phyloP scores from a whole-genome alignment of 345 rosid species.

The Lepidium aucheri region DNA sequence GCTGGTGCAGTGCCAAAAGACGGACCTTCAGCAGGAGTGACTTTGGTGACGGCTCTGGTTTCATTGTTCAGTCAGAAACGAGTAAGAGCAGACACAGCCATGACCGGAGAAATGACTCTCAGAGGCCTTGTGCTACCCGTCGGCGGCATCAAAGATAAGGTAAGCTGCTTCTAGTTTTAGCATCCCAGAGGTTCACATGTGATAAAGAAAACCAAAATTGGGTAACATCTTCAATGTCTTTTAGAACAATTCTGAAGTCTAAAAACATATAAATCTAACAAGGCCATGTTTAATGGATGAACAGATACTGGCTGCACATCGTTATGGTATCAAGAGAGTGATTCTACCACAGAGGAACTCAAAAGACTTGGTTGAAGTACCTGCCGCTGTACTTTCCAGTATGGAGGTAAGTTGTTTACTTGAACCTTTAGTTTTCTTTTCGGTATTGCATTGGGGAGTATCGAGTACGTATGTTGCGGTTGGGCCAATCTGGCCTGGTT shows the following conservation, averaged over 20 bases:
- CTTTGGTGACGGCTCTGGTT: conserved; percentile 90
- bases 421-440: not conserved
- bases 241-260: not conserved
- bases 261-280: not conserved
- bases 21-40: conserved; percentile 99
- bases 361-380: conserved; percentile 95
- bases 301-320: conserved; percentile 96
- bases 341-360: conserved; percentile 90
- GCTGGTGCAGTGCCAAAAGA: conserved; percentile 98
- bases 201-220: not conserved
- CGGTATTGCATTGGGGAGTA: not conserved
- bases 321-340: conserved; percentile 83
- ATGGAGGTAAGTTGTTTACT: conserved; percentile 61
- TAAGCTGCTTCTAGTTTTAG: conserved; percentile 17
- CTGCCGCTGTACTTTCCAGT: conserved; percentile 67
- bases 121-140: conserved; percentile 97
- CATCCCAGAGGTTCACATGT: not conserved
- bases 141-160: conserved; percentile 98
- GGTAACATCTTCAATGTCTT: not conserved
- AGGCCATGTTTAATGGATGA: not conserved
- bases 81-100: conserved; percentile 95
- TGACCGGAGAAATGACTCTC: conserved; percentile 99
- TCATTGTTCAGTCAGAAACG: conserved; percentile 78
- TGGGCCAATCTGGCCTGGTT: not conserved
- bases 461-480: not conserved